Percentiles rank a stretch among this genome's conserved stretches.
These are phyloP conservation scores for Endotrypanum monterogeii DNA, from an alignment of 208 protist genomes.

Conservation along the genomic window DNA sequence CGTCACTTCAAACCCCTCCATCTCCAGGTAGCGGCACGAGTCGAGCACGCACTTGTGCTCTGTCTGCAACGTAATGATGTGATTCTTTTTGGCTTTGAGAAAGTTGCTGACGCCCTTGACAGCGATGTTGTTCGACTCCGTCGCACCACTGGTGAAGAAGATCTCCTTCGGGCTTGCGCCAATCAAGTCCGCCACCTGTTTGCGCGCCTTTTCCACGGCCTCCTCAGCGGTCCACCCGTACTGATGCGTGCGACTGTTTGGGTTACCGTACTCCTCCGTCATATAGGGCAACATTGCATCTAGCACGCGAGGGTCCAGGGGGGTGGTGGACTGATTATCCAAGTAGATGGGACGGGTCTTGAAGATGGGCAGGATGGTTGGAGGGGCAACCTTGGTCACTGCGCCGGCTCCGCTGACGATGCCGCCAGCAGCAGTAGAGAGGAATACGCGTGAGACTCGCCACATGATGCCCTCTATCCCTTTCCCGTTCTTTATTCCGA, in stretches of 20 bases:
- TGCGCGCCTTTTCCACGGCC: conserved; percentile 95
- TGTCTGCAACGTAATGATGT: conserved; percentile 97
- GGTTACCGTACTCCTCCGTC: conserved; percentile 98
- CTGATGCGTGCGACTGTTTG: conserved; percentile 97
- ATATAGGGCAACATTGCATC: conserved; percentile 99
- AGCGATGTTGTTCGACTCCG: conserved; percentile 99
- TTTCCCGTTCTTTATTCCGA: background rate
- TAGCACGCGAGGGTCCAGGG: conserved; percentile 98
- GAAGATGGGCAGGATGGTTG: background rate
- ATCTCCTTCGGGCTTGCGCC: conserved; percentile 97
- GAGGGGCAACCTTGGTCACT: conserved; percentile 7
- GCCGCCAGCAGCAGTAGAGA: conserved; percentile 9
- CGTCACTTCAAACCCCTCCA: conserved; percentile 96
- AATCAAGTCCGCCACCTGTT: conserved; percentile 93
- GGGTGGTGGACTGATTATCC: conserved; percentile 96
- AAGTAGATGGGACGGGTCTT: conserved; percentile 92
- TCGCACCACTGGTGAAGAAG: conserved; percentile 99
- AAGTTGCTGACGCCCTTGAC: conserved; percentile 99
- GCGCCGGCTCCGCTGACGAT: background rate
- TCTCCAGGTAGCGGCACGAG: conserved; percentile 96
- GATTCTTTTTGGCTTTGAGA: conserved; percentile 97
- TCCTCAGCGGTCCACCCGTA: conserved; percentile 97
- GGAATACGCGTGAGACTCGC: conserved; percentile 39
- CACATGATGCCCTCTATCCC: conserved; percentile 39
- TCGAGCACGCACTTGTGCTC: conserved; percentile 99